Conservation (phyloP, 495 filamentous ascomycete species). For the Podospora pseudopauciseta region DNA sequence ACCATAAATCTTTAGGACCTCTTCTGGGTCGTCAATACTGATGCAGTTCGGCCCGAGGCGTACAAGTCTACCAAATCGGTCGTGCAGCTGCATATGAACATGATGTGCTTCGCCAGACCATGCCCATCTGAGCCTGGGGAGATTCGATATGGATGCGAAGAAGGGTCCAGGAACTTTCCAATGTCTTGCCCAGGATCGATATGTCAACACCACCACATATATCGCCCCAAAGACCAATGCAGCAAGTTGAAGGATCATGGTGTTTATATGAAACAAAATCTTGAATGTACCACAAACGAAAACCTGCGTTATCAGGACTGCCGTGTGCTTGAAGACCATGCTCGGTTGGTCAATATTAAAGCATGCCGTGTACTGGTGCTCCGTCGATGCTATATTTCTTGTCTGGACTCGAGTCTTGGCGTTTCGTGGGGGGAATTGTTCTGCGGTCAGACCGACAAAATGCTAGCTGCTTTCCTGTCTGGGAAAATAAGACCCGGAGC, state of each 20-base stretch:
- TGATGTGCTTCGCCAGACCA: conserved; percentile 11
- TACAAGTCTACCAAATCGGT: conserved; percentile 46
- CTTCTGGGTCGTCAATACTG: conserved; percentile 37
- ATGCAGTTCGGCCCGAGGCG: conserved; percentile 50
- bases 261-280: not conserved
- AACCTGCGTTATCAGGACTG: not conserved
- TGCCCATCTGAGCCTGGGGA: conserved; percentile 12
- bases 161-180: conserved; percentile 15
- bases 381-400: not conserved
- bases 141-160: conserved; percentile 14
- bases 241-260: not conserved
- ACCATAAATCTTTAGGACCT: conserved; percentile 36
- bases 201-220: not conserved
- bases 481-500: not conserved
- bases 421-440: not conserved
- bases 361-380: not conserved
- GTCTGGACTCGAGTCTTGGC: not conserved
- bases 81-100: conserved; percentile 33
- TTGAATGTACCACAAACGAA: not conserved
- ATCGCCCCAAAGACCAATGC: not conserved
- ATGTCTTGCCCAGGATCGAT: conserved; percentile 9
- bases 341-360: not conserved
- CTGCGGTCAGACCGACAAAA: not conserved
- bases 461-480: not conserved
- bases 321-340: not conserved